Evolutionary conservation across 768 basidiomycete genomes (phyloP), one percentile per base, ranked within the genome.

Genomic region (Paxillus involutus): DNA sequence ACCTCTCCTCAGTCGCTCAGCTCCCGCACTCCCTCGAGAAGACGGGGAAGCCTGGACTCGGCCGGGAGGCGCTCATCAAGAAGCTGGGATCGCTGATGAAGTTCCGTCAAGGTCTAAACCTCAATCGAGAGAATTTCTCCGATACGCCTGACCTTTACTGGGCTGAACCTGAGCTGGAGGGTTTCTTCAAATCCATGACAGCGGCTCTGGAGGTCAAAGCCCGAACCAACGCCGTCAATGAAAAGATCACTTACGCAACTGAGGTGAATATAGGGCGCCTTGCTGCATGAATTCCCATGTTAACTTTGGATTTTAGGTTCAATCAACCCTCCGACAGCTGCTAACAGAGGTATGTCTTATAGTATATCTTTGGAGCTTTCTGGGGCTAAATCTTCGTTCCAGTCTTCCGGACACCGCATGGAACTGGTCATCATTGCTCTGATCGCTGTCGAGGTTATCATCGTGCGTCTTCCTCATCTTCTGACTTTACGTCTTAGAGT

Each of bases 121-220:
- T 98, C 49, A 93, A 90, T 62, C 77, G 88, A 43, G 89, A 93
- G 66, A 95, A 93, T 62, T 91, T 94, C 63, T 85, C 85, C 44
- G 94, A 95, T 63, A 85, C 86, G 1, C 92, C 91, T 0, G 90
- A 97, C 70, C 88, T 98, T 60, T 94, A 97, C 68, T 98, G 96
- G 95, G 80, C 88, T 16, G 92, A 97, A 65, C 92, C 94, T 0
- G 89, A 87, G 57, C 78, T 98, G 6, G 95, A 98, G 75, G 88
- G 79, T 16, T 86, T 89, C 66, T 98, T 98, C 73, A 88, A 91
- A 61, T 86, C 88, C 2, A 75, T 98, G 63, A 91, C 85, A 53
- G 75, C 82, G 37, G 93, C 96, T 6, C 77, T 98, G 24, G 96
- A 98, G 66, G 86, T 98, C 59, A 88, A 85, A 63, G 76, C 83